Base-by-base conservation (phyloP, 1,284 basidiomycete species). In the Rhodotorula mucilaginosa region DNA sequence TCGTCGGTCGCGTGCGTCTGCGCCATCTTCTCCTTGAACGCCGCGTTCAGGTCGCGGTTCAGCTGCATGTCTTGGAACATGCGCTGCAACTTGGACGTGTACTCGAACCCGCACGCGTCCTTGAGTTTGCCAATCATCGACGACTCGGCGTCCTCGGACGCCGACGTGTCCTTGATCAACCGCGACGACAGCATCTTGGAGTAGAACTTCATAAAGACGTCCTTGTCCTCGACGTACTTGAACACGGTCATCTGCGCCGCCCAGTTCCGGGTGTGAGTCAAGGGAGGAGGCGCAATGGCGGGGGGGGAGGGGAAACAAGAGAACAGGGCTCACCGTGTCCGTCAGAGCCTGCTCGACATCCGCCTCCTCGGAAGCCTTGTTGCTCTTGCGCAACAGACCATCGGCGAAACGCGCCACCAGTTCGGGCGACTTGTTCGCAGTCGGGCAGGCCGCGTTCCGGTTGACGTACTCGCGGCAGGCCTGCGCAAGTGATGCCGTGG, bases 191-290 rank as follows among this genome's bases (percentile, higher is more conserved):
- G 85, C 84, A 96, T 96, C 78, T 93, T 97, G 58, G 92, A 92
- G 84, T 99, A 99, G 86, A 97, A 99, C 59, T 92, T 93, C 81
- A 98, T 96, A 89, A 99, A 99, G 18, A 99, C 94, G 79, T 99
- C 97, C 85, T 97, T 97, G 84, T 99, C 97, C 81, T 97, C 94
- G 77, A 99, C 90, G 81, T 97, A 99, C 83, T 97, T 97, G 90
- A 99, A 99, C 64, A 99, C 85, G 58, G 95, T 86, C 96, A 98
- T 97, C 93, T 96, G 77, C 3, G 44, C 3, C 31, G 15, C 54
- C 19, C 65, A 57, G 18, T 68, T 52, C 44, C n/a, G 62, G 16
- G 12, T 23, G 23, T 19, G 5, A 18, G 46, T 29, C 39, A 52
- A 62, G 23, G 23, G 59, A 51, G 5, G 26, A 44, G 31, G 39